Percentiles rank a stretch among this genome's conserved stretches.
phyloP scores from a whole-genome alignment of 2,329 filamentous ascomycete genomes.

The Monosporascus cannonballus region DNA sequence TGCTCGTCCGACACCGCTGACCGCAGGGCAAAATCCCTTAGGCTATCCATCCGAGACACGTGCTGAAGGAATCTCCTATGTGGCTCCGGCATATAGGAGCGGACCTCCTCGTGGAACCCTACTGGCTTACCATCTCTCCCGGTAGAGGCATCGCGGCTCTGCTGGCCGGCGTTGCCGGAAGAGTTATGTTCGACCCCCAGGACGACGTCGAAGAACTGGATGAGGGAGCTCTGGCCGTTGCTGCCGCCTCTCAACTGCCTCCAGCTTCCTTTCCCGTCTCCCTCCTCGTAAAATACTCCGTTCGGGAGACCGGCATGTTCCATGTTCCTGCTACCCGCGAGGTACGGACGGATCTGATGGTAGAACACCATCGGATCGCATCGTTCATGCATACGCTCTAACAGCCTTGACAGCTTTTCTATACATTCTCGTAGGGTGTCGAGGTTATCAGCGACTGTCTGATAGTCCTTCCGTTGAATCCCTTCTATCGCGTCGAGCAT shows the following conservation, averaged over 20 bases:
- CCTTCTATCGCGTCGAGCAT: conserved; percentile 74
- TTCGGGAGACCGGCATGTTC: conserved; percentile 71
- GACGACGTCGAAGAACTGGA: conserved; percentile 88
- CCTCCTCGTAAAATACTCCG: conserved; percentile 80
- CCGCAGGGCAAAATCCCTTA: conserved; percentile 59
- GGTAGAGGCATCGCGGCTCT: conserved; percentile 11
- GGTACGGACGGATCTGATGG: conserved; percentile 77
- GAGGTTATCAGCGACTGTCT: conserved; percentile 56
- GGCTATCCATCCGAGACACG: conserved; percentile 64
- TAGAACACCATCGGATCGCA: conserved; percentile 88
- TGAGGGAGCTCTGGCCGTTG: conserved; percentile 87
- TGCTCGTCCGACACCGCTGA: conserved; percentile 49
- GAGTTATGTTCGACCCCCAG: conserved; percentile 71
- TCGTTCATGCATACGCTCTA: conserved; percentile 82
- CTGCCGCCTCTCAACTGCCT: conserved; percentile 80
- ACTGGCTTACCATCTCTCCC: conserved; percentile 10
- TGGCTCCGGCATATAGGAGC: conserved; percentile 82
- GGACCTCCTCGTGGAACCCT: conserved; percentile 60
- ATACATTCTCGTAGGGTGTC: conserved; percentile 61
- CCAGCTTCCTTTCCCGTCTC: conserved; percentile 60
- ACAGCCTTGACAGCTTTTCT: conserved; percentile 57
- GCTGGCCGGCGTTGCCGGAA: conserved; percentile 27
- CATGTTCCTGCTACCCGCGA: conserved; percentile 94
- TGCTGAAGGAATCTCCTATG: conserved; percentile 75
- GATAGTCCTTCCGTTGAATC: conserved; percentile 53